A percentile compares a stretch with the other conserved stretches of the same genome.
Conservation (phyloP, 2,329 filamentous ascomycete species). For the Septoria linicola region DNA sequence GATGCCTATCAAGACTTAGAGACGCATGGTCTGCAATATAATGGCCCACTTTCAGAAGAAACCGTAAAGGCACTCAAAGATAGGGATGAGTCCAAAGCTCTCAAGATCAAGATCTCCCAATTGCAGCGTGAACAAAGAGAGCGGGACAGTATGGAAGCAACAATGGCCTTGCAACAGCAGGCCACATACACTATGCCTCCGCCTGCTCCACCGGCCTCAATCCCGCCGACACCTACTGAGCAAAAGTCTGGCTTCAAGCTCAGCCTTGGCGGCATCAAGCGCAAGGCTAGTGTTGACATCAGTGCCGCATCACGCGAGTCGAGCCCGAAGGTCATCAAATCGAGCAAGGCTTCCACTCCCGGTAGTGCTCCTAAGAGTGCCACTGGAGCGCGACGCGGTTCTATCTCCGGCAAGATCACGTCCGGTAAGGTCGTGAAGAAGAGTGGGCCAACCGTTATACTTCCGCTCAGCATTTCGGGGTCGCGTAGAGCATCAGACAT, state of each 20-base stretch:
- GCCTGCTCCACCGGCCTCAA: conserved; percentile 9
- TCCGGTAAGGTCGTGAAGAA: conserved; percentile 16
- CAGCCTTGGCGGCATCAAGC: conserved; percentile 29
- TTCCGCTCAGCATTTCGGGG: conserved; percentile 20
- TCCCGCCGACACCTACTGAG: conserved; percentile 18
- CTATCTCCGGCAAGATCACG: conserved; percentile 3
- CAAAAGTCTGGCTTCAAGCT: conserved; percentile 33
- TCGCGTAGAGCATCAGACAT: conserved; percentile 26
- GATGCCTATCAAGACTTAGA: conserved; percentile 35
- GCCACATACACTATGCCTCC: conserved; percentile 20
- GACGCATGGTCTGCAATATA: conserved; percentile 34
- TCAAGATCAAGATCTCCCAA: conserved; percentile 18
- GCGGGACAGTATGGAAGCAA: conserved; percentile 18
- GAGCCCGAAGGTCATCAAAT: conserved; percentile 33
- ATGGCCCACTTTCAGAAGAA: conserved; percentile 30
- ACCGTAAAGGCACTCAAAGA: conserved; percentile 16
- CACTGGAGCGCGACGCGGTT: conserved; percentile 6
- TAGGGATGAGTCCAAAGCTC: conserved; percentile 11
- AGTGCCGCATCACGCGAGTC: conserved; percentile 20
- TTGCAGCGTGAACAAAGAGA: conserved; percentile 15
- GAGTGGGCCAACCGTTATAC: conserved; percentile 8
- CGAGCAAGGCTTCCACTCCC: conserved; percentile 24
- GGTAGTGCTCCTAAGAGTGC: conserved; percentile 15
- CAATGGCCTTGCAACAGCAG: conserved; percentile 14
- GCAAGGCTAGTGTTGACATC: conserved; percentile 30